phyloP scores from a whole-genome alignment of 2,329 filamentous ascomycete species.

The Dactylellina leptospora region DNA sequence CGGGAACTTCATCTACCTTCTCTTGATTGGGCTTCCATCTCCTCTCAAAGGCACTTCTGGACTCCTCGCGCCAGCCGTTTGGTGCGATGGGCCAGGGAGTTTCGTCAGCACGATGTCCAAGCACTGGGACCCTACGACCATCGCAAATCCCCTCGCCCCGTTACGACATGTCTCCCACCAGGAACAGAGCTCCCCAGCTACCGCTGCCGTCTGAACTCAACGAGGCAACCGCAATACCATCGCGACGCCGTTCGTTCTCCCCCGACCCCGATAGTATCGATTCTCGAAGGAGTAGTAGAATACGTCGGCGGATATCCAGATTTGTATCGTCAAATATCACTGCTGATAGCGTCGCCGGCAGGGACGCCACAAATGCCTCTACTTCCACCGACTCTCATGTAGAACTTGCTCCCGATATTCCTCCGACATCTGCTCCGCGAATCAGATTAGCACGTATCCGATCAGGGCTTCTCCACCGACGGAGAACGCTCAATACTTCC shows the following conservation, averaged over 20 bases:
- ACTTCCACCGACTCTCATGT: not conserved
- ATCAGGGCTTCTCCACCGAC: constrained; percentile 26
- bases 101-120: constrained; percentile 52
- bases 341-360: constrained; percentile 3
- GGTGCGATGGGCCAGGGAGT: constrained; percentile 53
- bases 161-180: constrained; percentile 22
- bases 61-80: constrained; percentile 43
- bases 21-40: no score
- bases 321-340: constrained; percentile 39
- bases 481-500: constrained; percentile 19
- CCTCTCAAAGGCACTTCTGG: constrained; percentile 31
- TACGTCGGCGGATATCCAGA: constrained; percentile 48
- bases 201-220: not conserved
- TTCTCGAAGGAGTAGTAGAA: constrained; percentile 41
- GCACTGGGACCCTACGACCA: constrained; percentile 25
- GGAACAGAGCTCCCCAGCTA: constrained; percentile 4
- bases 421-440: constrained; percentile 7
- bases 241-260: constrained; percentile 43
- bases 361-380: constrained; percentile 2
- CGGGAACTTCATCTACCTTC: no score
- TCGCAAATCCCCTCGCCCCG: constrained; percentile 9
- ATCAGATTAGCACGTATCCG: constrained; percentile 31
- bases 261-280: constrained; percentile 48
- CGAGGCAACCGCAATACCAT: constrained; percentile 1
- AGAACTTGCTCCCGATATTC: not conserved